Base-by-base conservation (phyloP, 805 yeast species). In the Ogataea salicorniae region DNA sequence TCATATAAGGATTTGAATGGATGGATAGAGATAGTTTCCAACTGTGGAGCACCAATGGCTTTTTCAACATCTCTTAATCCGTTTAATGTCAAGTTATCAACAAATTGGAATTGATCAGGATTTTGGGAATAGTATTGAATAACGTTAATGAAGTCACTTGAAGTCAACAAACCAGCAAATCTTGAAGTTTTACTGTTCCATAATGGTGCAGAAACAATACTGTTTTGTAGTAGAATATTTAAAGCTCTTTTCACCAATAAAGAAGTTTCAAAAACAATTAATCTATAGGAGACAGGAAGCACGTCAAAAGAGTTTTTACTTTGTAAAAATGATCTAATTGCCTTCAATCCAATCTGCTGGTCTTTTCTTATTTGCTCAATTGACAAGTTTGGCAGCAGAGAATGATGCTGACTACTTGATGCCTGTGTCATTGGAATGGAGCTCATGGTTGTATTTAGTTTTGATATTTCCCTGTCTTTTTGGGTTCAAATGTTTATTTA, bases 301-400 rank as follows among this genome's bases (percentile, higher is more conserved):
- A 94, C 99, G 61, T 94, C 99, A 65, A 94, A 94, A 1, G 97
- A 89, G 0, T 96, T 91, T 64, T 92, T 92, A 42, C 94, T 83
- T 60, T 88, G 85, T 39, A 94, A 71, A 60, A 94, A 94, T 33
- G 80, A 71, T 42, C 97, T 73, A 50, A 94, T 94, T 17, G 95
- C 89, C 55, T 81, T 80, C 49, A 89, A 76, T 0, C 94, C 95
- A n/a, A 77, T 68, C 50, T 73, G 74, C 62, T 89, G 96, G 59
- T 84, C 89, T 48, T 73, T 72, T 47, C 74, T 60, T 6, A 65
- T 57, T 41, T 64, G 67, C 33, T 65, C 71, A 15, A 61, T 55
- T 9, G 51, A 41, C 20, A 39, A 31, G 26, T 44, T 41, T 37
- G 34, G 16, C 37, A 35, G 16, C 17, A 29, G 9, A 33, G 33